These are phyloP conservation scores for Coemansia sp. DNA, from an alignment of 192 early-diverging fungal genomes.

Conservation along the genomic window DNA sequence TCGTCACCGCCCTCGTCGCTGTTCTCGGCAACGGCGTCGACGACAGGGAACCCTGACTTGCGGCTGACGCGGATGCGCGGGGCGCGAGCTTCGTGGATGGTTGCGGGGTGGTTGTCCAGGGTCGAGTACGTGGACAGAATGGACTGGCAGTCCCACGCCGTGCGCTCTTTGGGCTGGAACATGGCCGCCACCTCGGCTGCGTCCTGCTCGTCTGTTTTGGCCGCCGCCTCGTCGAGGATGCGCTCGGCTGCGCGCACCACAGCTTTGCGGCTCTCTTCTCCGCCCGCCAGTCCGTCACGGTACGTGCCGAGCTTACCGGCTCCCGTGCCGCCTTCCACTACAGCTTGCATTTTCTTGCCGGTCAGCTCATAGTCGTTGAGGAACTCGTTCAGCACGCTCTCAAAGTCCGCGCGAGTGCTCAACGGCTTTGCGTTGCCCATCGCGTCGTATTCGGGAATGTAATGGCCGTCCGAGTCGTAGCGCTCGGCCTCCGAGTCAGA, in stretches of 20 bases:
- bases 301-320: slow-evolving; percentile 62
- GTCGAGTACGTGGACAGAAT: slow-evolving; percentile 89
- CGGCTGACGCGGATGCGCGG: slow-evolving; percentile 66
- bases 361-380: slow-evolving; percentile 75
- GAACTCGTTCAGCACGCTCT: slow-evolving; percentile 70
- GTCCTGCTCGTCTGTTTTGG: slow-evolving; percentile 27
- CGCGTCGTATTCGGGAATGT: slow-evolving; percentile 55
- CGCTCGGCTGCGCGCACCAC: slow-evolving; percentile 24
- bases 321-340: slow-evolving; percentile 62
- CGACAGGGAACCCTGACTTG: slow-evolving; percentile 70
- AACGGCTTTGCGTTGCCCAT: slow-evolving; percentile 52
- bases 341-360: slow-evolving; percentile 63
- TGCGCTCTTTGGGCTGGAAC: slow-evolving; percentile 58
- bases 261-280: slow-evolving; percentile 39
- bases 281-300: slow-evolving; percentile 55
- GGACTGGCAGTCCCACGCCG: slow-evolving; percentile 88
- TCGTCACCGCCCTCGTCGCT: slow-evolving; percentile 16
- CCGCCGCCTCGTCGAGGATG: slow-evolving; percentile 29
- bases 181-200: slow-evolving; percentile 52
- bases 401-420: slow-evolving; percentile 69
- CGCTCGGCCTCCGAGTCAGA: slow-evolving; percentile 35
- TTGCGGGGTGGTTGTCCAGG: slow-evolving; percentile 85
- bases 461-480: slow-evolving; percentile 59
- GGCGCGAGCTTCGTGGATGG: slow-evolving; percentile 68
- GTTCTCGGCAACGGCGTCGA: slow-evolving; percentile 28